Percentiles rank a stretch among this genome's conserved stretches.
Conservation (phyloP, 768 basidiomycete genomes). For the Termitomyces sp. region DNA sequence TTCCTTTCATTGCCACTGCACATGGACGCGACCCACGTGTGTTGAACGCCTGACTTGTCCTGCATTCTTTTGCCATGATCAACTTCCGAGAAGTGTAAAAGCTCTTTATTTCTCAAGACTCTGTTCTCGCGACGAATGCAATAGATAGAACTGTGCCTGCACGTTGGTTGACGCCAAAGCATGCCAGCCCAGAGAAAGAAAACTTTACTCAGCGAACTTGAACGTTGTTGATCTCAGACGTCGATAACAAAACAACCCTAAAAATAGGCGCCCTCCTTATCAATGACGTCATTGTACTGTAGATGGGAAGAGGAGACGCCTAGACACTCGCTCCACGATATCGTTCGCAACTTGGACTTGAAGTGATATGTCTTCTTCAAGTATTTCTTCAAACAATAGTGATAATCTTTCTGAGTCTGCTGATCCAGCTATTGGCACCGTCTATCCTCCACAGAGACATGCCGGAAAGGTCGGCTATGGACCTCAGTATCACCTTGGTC, state of each 20-base stretch:
- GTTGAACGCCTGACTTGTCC: background rate
- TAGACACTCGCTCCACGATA: background rate
- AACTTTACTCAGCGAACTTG: too few relatives aligned
- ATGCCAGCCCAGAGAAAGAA: background rate
- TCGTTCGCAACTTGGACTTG: background rate
- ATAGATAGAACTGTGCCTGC: background rate
- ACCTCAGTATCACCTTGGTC: constrained; percentile 28
- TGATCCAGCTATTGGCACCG: background rate
- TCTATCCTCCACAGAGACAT: constrained; percentile 37
- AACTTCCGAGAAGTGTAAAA: background rate
- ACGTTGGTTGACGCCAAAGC: background rate
- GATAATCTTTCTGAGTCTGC: background rate
- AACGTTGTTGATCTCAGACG: background rate
- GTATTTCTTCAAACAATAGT: constrained; percentile 3
- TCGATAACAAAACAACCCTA: background rate
- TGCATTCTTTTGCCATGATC: background rate
- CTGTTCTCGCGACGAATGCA: background rate
- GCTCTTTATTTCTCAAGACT: background rate
- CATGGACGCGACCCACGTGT: constrained; percentile 3
- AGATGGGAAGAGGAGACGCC: background rate
- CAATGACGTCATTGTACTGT: constrained; percentile 5
- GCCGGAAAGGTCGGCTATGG: constrained; percentile 40
- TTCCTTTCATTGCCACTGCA: background rate
- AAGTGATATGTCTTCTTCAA: constrained; percentile 7
- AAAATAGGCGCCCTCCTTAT: background rate